Base-by-base conservation (phyloP, 1,139 yeast species). In the Suhomyces bolitotheri region DNA sequence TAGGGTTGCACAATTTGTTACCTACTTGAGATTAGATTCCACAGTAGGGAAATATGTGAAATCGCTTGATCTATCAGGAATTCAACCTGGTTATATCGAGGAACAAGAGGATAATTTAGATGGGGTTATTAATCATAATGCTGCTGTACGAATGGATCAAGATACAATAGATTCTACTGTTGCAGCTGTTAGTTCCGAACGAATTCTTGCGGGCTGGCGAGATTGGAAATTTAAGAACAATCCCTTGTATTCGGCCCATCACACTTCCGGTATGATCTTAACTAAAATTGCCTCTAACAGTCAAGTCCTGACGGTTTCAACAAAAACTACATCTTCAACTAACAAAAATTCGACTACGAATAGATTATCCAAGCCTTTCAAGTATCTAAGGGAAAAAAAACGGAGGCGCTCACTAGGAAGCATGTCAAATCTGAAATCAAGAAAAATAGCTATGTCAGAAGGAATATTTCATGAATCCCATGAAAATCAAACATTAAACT, bases 221-320 rank as follows among this genome's bases (percentile, higher is more conserved):
- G 96, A 87, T 56, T 85, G 95, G 95, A 82, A 85, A 50, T 81
- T 73, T 48, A 72, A 83, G 43, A 75, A 73, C 29, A 88, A 83
- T 54, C 86, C 90, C 1, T 55, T 84, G 19, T 84, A 83, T 54
- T 54, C 71, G 2, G 46, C 59, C 16, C 64, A 58, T 38, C 45
- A 44, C 5, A 51, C 58, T 1, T 47, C 54, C 4, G 37, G 49
- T 1, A 25, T 43, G 9, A 44, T 40, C 24, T 47, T 64, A 25
- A 53, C 64, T 4, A 62, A 58, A 38, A 47, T 54, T 22, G 41
- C 53, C 9, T 56, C 67, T 1, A 55, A 62, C 41, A 49, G 60
- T 1, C 62, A 55, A 16, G 23, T 34, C 7, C 43, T 41, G 44
- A 31, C 36, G 26, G 31, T 42, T n/a, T 51, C 58, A 10, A 36